A percentile compares a stretch with the other conserved stretches of the same genome.
Conservation (phyloP, 495 filamentous ascomycete genomes). For the Neurospora sp. region DNA sequence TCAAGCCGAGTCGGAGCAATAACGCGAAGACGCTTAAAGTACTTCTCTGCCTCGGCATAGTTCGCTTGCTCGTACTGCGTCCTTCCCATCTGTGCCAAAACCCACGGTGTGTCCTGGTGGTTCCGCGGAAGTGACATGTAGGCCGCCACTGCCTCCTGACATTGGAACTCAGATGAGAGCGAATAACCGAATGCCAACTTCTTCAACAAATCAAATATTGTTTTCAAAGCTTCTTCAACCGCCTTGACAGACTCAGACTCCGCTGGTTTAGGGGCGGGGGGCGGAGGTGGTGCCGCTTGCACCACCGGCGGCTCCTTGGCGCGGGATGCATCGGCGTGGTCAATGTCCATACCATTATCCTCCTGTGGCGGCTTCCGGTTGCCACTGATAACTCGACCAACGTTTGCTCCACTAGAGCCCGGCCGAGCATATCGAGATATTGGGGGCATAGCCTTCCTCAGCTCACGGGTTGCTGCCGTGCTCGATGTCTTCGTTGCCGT, state of each 20-base stretch:
- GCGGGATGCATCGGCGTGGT: constrained; percentile 43
- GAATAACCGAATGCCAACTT: constrained; percentile 74
- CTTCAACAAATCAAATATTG: constrained; percentile 69
- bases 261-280: constrained; percentile 30
- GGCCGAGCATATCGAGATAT: constrained; percentile 41
- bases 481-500: constrained; percentile 44
- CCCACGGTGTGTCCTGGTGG: constrained; percentile 93
- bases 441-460: constrained; percentile 67
- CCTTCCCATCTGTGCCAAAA: constrained; percentile 77
- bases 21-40: constrained; percentile 63
- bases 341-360: constrained; percentile 53
- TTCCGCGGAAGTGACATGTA: constrained; percentile 57
- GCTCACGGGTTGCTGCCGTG: constrained; percentile 53
- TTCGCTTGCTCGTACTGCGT: constrained; percentile 80
- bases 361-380: constrained; percentile 57
- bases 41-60: constrained; percentile 76
- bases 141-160: constrained; percentile 59
- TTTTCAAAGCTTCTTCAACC: constrained; percentile 63
- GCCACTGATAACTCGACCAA: constrained; percentile 79
- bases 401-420: constrained; percentile 47
- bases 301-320: constrained; percentile 32
- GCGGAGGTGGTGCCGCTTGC: neutral
- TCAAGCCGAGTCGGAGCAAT: constrained; percentile 69
- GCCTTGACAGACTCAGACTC: constrained; percentile 38
- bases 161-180: constrained; percentile 65